Base-by-base conservation (phyloP, 331 rosid genomes). In the Erythrophleum ivorense region DNA sequence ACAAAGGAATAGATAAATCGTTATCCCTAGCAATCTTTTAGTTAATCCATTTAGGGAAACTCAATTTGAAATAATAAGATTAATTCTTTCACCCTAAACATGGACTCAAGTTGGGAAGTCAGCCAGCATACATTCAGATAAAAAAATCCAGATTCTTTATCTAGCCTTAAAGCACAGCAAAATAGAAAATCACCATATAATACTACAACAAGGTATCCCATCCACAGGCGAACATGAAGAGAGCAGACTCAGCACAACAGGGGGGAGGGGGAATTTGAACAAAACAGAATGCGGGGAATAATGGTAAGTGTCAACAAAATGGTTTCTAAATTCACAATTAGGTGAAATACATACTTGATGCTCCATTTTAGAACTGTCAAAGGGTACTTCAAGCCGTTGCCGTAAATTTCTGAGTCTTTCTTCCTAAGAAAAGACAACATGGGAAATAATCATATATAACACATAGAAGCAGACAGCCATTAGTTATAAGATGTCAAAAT, bases 351-450 rank as follows among this genome's bases (percentile, higher is more conserved):
- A n/a, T 84, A 95, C 99, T 84, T 93, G 99, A 88, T 95, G 99
- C 88, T 95, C 97, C 46, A 76, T 33, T 57, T 85, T 87, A 67
- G 97, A 92, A 79, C 99, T 94, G 84, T 95, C 97, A 84, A 93
- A 95, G 69, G 99, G 94, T 54, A 95, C 91, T 83, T 89, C 94
- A 79, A 95, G 89, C 85, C 98, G 88, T 73, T 83, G 86, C 80
- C 82, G 87, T 79, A 95, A 83, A 64, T 71, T 81, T 86, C 81
- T 77, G 74, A 91, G 91, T 60, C 97, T 90, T 88, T 85, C 98
- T 86, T 90, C 97, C 99, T 94, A 72, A 24, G 62, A 77, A 83
- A 80, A 40, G 69, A 80, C 65, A 63, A 69, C 15, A 78, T 63
- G 76, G 78, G 50, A 78, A 65, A 84, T 57, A 86, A 75, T 48